Percentiles rank a stretch among this genome's conserved stretches.
These are phyloP conservation scores for Saccharomyces hybrid DNA, from an alignment of 1,139 yeast species.

Conservation along the genomic window DNA sequence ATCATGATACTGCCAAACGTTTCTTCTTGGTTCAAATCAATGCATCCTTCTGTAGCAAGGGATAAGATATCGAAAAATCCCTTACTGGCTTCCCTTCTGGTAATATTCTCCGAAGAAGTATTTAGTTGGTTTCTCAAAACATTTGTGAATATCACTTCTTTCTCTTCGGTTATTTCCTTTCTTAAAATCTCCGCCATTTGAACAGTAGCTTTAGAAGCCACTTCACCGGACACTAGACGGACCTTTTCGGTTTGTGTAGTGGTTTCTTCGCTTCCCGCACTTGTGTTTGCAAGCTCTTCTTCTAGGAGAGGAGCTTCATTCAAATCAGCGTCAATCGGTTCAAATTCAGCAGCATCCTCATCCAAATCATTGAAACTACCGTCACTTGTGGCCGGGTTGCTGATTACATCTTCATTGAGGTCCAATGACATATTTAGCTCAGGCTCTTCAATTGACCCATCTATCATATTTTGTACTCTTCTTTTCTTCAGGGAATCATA, in stretches of 20 bases:
- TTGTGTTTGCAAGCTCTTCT: constrained; percentile 1
- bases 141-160: not conserved
- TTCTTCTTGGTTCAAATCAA: constrained; percentile 52
- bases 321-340: constrained; percentile 14
- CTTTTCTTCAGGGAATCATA: constrained; percentile 12
- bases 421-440: constrained; percentile 23
- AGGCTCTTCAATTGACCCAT: constrained; percentile 10
- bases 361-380: constrained; percentile 3
- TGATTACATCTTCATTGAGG: constrained; percentile 13
- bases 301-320: constrained; percentile 5
- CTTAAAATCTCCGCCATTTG: constrained; percentile 3
- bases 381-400: not conserved
- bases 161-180: not conserved
- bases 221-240: not conserved
- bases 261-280: not conserved
- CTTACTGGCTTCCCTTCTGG: constrained; percentile 58
- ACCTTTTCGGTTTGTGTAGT: constrained; percentile 1
- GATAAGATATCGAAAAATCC: constrained; percentile 79
- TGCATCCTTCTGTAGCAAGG: constrained; percentile 69
- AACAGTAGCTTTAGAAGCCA: not conserved
- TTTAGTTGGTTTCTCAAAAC: not conserved
- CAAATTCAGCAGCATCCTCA: constrained; percentile 8
- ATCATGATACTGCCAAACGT: constrained; percentile 57
- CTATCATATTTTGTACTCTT: constrained; percentile 6
- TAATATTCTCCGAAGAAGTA: constrained; percentile 44